Conservation (phyloP, 2,329 filamentous ascomycete genomes). For the Shiraia sp. region DNA sequence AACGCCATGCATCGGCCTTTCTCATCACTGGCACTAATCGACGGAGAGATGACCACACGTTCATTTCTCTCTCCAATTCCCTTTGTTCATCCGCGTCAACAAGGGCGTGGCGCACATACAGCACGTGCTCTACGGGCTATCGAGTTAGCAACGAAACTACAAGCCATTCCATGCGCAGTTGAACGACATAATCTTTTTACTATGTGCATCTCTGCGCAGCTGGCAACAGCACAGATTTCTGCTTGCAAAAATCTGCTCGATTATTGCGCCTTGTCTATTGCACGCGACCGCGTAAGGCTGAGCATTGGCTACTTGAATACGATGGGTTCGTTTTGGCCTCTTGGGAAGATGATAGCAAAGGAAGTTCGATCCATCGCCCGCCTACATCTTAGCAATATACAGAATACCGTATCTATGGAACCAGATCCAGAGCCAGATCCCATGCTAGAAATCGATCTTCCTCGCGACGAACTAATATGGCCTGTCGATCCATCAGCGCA, state of each 20-base stretch:
- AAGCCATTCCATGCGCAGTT: slow-evolving; percentile 72
- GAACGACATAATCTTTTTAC: slow-evolving; percentile 64
- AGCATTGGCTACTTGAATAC: slow-evolving; percentile 75
- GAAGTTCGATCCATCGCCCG: slow-evolving; percentile 76
- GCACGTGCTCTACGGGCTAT: slow-evolving; percentile 78
- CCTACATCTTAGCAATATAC: slow-evolving; percentile 57
- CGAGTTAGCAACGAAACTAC: slow-evolving; percentile 73
- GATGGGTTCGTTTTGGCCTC: slow-evolving; percentile 70
- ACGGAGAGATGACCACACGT: slow-evolving; percentile 46
- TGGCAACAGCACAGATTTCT: slow-evolving; percentile 53
- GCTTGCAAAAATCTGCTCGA: slow-evolving; percentile 60
- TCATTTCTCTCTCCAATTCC: slow-evolving; percentile 63
- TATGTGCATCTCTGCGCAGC: slow-evolving; percentile 32
- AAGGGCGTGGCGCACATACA: slow-evolving; percentile 62
- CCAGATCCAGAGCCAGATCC: too few species aligned
- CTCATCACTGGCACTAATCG: slow-evolving; percentile 37
- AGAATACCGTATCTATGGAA: slow-evolving; percentile 12
- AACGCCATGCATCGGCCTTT: slow-evolving; percentile 48
- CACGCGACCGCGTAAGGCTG: slow-evolving; percentile 74
- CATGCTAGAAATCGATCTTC: slow-evolving; percentile 27
- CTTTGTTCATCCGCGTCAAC: slow-evolving; percentile 51
- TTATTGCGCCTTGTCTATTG: slow-evolving; percentile 63
- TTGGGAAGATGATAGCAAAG: slow-evolving; percentile 68
- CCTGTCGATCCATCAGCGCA: slow-evolving; percentile 32
- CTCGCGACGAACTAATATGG: slow-evolving; percentile 34